Evolutionary conservation across 805 yeast species (phyloP).

Genomic region (Kazachstania bromeliacearum): DNA sequence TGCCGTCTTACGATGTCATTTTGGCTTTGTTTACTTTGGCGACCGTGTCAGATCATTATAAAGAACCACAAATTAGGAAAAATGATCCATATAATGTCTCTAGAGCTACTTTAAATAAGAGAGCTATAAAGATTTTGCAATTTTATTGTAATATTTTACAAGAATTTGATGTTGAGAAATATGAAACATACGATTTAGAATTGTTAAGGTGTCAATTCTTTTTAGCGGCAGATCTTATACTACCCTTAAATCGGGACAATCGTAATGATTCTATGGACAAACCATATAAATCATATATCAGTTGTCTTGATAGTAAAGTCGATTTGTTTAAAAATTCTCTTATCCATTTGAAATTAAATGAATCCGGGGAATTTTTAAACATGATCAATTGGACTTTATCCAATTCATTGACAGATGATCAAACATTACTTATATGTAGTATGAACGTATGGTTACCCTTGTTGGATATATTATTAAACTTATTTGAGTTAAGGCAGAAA

Average conservation of each 20-base stretch:
- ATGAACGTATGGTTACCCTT: constrained; percentile 24
- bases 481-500: constrained; percentile 19
- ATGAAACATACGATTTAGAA: constrained; percentile 14
- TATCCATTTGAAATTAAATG: constrained; percentile 12
- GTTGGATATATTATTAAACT: constrained; percentile 13
- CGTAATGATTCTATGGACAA: constrained; percentile 2
- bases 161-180: constrained; percentile 11
- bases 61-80: constrained; percentile 16
- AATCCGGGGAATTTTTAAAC: constrained; percentile 20
- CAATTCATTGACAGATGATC: constrained; percentile 12
- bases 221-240: constrained; percentile 15
- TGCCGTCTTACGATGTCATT: constrained; percentile 30
- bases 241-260: background rate
- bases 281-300: constrained; percentile 20
- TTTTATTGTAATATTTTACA: constrained; percentile 14
- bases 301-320: constrained; percentile 13
- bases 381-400: constrained; percentile 23
- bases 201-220: constrained; percentile 27
- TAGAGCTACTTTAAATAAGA: constrained; percentile 23
- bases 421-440: constrained; percentile 10
- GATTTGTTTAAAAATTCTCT: constrained; percentile 15
- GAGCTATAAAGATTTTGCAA: constrained; percentile 28
- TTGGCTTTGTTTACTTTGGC: constrained; percentile 31
- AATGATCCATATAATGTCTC: constrained; percentile 24
- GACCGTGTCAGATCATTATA: constrained; percentile 27